Evolutionary conservation across 2,329 filamentous ascomycete species (phyloP), one percentile per base, ranked within the genome.

Genomic region (Aureobasidium sp.): DNA sequence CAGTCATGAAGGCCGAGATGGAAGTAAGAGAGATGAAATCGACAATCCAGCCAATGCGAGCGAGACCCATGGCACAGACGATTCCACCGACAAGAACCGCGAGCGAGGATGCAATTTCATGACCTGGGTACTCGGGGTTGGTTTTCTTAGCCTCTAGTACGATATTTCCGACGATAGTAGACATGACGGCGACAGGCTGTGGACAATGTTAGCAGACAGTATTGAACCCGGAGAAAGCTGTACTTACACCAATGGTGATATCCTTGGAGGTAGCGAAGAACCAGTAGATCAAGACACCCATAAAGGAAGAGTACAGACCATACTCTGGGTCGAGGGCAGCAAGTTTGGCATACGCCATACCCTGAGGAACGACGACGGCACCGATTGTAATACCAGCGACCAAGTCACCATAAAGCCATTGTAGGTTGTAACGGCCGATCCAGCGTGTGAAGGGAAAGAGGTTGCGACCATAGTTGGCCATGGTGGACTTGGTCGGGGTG

Each of bases 181-280:
- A 97, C 83, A 97, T 89, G 67, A 97, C 94, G 41, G 94, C 94
- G 53, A 97, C 94, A 36, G 93, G 93, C 87, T 91, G 65, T 27
- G 42, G 44, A 8, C 15, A n/a, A 39, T 27, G 36, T 62, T 15
- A 57, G 59, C 41, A 59, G 16, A 39, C n/a, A 5, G 6, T 34
- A 2, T 42, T 36, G 44, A 7, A 21, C 1, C 1, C 21, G n/a
- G 25, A 3, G 4, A 30, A 16, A 21, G 34, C 21, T 5, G 37
- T 27, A 82, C 86, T 76, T 80, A 90, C 88, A 16, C 93, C 93
- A 62, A 97, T 97, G 10, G 93, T 97, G 70, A 99, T 97, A 74
- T 99, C 93, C 73, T 97, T 99, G 15, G 93, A 97, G 0, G 94
- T 99, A 37, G 92, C 94, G 70, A 97, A 97, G 71, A 97, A 89